A percentile compares a stretch with the other conserved stretches of the same genome.
phyloP scores from a whole-genome alignment of 1,139 yeast species.

The Yamadazyma conglobata region DNA sequence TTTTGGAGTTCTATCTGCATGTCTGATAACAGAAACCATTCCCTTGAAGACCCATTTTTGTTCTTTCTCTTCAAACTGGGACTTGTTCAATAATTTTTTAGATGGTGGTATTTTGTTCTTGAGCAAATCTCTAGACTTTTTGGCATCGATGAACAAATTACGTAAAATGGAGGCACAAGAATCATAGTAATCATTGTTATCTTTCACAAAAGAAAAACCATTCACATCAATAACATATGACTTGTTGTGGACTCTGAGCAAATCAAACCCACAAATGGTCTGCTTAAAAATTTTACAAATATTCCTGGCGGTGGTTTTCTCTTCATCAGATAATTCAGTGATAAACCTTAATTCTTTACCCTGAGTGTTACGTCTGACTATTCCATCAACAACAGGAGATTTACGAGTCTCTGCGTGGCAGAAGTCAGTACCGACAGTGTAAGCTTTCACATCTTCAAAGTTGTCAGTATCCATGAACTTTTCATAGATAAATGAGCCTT shows the following conservation, averaged over 20 bases:
- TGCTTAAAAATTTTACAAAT: conserved; percentile 80
- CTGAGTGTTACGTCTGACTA: conserved; percentile 93
- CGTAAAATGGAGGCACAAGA: conserved; percentile 76
- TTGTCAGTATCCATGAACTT: conserved; percentile 97
- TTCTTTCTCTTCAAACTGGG: conserved; percentile 68
- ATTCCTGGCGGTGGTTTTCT: conserved; percentile 72
- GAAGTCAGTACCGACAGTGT: conserved; percentile 85
- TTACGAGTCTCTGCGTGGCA: conserved; percentile 99
- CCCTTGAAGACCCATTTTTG: conserved; percentile 98
- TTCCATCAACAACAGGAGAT: conserved; percentile 98
- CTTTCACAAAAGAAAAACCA: conserved; percentile 97
- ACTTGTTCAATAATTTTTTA: conserved; percentile 34
- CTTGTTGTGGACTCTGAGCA: conserved; percentile 81
- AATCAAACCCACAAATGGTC: conserved; percentile 97
- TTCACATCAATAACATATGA: conserved; percentile 96
- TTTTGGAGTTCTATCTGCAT: conserved; percentile 99
- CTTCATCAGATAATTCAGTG: conserved; percentile 73
- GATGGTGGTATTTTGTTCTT: conserved; percentile 38
- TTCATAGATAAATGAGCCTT: conserved; percentile 91
- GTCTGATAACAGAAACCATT: conserved; percentile 85
- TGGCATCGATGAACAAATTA: conserved; percentile 62
- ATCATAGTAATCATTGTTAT: conserved; percentile 82
- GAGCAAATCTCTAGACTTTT: conserved; percentile 40
- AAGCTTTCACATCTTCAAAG: conserved; percentile 97
- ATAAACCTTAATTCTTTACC: conserved; percentile 95